Evolutionary conservation across 1,284 basidiomycete species (phyloP).

Genomic region (Kwoniella shivajii): DNA sequence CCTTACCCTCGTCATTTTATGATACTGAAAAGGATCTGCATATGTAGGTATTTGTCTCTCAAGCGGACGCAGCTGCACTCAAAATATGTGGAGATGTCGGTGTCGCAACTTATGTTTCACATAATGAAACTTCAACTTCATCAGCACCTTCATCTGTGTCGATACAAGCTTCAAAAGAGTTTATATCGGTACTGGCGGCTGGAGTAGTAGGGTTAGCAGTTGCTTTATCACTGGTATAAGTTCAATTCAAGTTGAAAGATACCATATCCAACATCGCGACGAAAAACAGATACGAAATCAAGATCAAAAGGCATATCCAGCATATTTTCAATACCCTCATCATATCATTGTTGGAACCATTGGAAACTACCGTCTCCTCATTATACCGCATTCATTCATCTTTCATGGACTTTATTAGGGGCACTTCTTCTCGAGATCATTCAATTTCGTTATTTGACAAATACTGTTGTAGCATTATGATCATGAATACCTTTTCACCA

Average conservation of each 20-base stretch:
- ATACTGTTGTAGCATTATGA: too few relatives aligned
- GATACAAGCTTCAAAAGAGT: slow-evolving; percentile 5
- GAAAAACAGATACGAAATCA: neutral
- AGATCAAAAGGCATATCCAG: neutral
- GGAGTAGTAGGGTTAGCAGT: slow-evolving; percentile 9
- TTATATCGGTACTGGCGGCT: slow-evolving; percentile 11
- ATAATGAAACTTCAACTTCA: slow-evolving; percentile 11
- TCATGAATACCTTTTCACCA: too few relatives aligned
- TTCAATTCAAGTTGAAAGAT: too few relatives aligned
- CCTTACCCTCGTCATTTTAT: neutral
- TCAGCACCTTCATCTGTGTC: neutral
- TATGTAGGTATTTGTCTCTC: slow-evolving; percentile 30
- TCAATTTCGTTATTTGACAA: too few relatives aligned
- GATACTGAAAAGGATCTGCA: neutral
- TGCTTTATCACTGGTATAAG: slow-evolving; percentile 3
- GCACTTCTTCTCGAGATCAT: too few relatives aligned
- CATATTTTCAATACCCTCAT: neutral
- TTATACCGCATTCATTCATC: neutral
- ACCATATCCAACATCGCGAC: neutral
- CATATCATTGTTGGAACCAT: neutral
- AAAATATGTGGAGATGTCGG: slow-evolving; percentile 31
- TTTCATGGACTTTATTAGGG: too few relatives aligned
- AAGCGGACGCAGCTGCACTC: slow-evolving; percentile 24
- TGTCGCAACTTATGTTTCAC: slow-evolving; percentile 18
- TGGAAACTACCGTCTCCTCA: too few relatives aligned